phyloP scores from a whole-genome alignment of 805 yeast species.

The Wickerhamomyces bovis region DNA sequence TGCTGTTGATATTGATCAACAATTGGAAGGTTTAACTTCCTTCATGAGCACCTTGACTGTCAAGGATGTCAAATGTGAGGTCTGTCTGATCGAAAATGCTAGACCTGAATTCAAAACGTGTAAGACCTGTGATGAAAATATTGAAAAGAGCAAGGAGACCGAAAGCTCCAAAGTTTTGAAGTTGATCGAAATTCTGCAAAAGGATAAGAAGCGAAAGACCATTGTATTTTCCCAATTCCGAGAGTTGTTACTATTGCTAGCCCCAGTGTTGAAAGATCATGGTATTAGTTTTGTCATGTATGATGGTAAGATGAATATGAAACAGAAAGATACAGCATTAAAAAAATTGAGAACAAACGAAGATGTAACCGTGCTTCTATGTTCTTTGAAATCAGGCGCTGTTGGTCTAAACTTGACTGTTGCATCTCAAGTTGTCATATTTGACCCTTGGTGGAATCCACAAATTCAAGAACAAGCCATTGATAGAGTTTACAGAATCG shows the following conservation, averaged over 20 bases:
- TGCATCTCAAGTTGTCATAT: conserved; percentile 75
- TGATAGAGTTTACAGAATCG: conserved; percentile 87
- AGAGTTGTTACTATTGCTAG: conserved; percentile 28
- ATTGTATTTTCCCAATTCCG: conserved; percentile 38
- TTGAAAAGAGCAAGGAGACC: conserved; percentile 11
- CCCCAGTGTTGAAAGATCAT: conserved; percentile 22
- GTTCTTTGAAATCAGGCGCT: conserved; percentile 87
- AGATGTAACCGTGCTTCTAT: conserved; percentile 39
- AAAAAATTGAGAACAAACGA: conserved; percentile 24
- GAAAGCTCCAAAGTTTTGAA: conserved; percentile 31
- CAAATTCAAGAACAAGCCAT: conserved; percentile 87
- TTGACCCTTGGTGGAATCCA: conserved; percentile 98
- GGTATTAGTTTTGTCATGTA: conserved; percentile 29
- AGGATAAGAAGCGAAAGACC: conserved; percentile 16
- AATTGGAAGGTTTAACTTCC: conserved; percentile 17
- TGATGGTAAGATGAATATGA: conserved; percentile 30
- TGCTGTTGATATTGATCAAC: conserved; percentile 10
- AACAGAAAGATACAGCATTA: conserved; percentile 27
- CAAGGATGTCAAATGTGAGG: conserved; percentile 20
- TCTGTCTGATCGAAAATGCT: conserved; percentile 15
- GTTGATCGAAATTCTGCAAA: conserved; percentile 28
- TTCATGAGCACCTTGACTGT: conserved; percentile 20
- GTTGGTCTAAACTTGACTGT: conserved; percentile 83
- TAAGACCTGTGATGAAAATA: conserved; percentile 8
- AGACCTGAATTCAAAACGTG: conserved; percentile 12